A percentile compares a stretch with the other conserved stretches of the same genome.
Evolutionary conservation across 2,329 filamentous ascomycete species (phyloP).

Genomic region (Trichoderma guizhouense): DNA sequence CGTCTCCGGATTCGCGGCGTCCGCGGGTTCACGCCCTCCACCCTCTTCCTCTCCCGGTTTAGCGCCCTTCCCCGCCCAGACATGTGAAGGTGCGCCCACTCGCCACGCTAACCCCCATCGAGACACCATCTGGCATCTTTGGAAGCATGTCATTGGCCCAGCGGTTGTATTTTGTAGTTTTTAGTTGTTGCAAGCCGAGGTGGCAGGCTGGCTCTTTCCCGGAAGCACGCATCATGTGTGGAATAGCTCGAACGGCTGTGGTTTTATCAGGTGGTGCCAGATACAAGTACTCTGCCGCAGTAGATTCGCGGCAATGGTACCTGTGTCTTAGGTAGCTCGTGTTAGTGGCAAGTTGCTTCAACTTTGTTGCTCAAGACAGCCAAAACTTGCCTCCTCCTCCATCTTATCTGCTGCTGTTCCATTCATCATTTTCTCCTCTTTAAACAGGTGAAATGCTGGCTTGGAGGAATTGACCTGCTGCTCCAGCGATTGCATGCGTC

Average conservation of each 20-base stretch:
- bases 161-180: neutral
- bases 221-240: slow-evolving; percentile 5
- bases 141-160: neutral
- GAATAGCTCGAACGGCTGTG: neutral
- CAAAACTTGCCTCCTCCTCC: neutral
- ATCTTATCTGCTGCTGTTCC: neutral
- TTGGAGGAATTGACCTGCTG: neutral
- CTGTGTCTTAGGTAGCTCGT: neutral
- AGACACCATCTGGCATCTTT: neutral
- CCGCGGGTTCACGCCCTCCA: slow-evolving; percentile 11
- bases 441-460: neutral
- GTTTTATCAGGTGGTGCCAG: neutral
- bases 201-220: slow-evolving; percentile 8
- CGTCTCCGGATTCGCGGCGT: slow-evolving; percentile 13
- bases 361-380: neutral
- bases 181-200: neutral
- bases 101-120: neutral
- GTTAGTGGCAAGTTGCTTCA: slow-evolving; percentile 13
- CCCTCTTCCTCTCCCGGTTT: neutral
- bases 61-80: neutral
- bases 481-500: neutral
- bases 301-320: neutral
- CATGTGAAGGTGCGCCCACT: slow-evolving; percentile 12
- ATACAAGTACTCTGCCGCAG: neutral
- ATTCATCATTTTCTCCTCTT: neutral